A percentile compares a stretch with the other conserved stretches of the same genome.
phyloP scores from a whole-genome alignment of 768 basidiomycete species.

The Tricholoma flavovirens region DNA sequence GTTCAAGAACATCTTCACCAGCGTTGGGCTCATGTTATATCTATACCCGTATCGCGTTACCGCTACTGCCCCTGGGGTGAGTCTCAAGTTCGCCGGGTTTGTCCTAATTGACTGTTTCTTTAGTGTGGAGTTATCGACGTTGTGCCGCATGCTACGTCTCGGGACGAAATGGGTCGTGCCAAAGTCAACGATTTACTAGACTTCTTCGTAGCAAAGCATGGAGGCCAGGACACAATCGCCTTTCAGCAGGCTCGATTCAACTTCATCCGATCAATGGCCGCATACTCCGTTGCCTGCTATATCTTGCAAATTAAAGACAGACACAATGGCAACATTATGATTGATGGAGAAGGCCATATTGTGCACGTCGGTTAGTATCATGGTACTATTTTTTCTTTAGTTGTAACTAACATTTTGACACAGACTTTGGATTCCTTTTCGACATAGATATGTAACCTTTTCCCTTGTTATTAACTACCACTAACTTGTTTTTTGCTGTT shows the following conservation, averaged over 20 bases:
- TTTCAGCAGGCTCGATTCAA: constrained; percentile 93
- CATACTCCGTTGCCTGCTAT: constrained; percentile 97
- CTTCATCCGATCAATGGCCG: constrained; percentile 99
- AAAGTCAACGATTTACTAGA: constrained; percentile 95
- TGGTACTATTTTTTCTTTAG: background rate
- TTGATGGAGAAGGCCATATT: constrained; percentile 96
- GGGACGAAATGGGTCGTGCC: constrained; percentile 98
- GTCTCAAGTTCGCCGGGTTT: constrained; percentile 22
- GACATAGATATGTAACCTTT: constrained; percentile 86
- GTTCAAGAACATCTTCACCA: constrained; percentile 97
- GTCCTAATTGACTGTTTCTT: background rate
- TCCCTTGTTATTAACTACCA: constrained; percentile 4
- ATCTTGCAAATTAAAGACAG: constrained; percentile 98
- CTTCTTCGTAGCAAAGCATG: constrained; percentile 93
- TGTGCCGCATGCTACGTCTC: constrained; percentile 93
- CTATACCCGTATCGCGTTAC: constrained; percentile 96
- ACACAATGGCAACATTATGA: constrained; percentile 99
- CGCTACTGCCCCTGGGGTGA: constrained; percentile 91
- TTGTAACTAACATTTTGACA: constrained; percentile 22
- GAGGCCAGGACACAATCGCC: constrained; percentile 78
- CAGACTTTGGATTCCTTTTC: constrained; percentile 94
- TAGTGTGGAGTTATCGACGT: constrained; percentile 99
- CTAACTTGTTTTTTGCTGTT: constrained; percentile 23
- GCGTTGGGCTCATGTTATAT: constrained; percentile 84
- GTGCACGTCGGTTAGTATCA: constrained; percentile 78